Percentiles rank a stretch among this genome's conserved stretches.
These are phyloP conservation scores for Microstegium vimineum DNA, from an alignment of 176 grass and related monocot genomes.

Conservation along the genomic window DNA sequence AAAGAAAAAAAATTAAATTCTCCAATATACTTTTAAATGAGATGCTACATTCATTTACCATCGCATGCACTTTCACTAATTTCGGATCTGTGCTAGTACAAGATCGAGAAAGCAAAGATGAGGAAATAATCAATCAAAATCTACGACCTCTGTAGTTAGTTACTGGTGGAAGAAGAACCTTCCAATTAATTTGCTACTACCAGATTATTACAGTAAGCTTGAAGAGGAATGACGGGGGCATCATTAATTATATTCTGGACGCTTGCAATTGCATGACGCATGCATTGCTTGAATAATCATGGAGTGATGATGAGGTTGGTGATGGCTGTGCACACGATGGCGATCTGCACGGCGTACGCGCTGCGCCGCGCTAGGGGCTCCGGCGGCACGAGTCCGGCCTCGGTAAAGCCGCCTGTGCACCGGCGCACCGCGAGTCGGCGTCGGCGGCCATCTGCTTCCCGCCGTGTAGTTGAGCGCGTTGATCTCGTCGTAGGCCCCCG, in stretches of 20 bases:
- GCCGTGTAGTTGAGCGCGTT: not conserved
- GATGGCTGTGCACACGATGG: slow-evolving; percentile 18
- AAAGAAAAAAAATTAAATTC: not conserved
- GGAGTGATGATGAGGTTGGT: slow-evolving; percentile 20
- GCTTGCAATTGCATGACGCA: not conserved
- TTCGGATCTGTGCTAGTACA: not conserved
- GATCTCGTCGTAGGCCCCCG: not conserved
- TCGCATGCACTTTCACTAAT: not conserved
- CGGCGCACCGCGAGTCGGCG: not conserved
- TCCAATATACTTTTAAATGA: not conserved
- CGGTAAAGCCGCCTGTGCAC: not conserved
- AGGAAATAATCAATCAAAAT: not conserved
- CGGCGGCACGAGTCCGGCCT: not conserved
- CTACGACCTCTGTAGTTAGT: not conserved
- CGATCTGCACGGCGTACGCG: slow-evolving; percentile 8
- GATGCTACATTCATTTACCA: not conserved
- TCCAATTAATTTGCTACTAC: not conserved
- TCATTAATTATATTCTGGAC: not conserved
- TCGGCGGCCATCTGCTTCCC: not conserved
- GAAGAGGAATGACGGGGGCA: not conserved
- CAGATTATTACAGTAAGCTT: not conserved
- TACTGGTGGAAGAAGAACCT: not conserved
- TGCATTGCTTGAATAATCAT: not conserved
- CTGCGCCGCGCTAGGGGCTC: not conserved
- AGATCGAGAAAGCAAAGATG: not conserved